Percentiles rank a stretch among this genome's conserved stretches.
These are phyloP conservation scores for Tetragonia tetragonoides DNA, from an alignment of 148 eudicot species.

Conservation along the genomic window DNA sequence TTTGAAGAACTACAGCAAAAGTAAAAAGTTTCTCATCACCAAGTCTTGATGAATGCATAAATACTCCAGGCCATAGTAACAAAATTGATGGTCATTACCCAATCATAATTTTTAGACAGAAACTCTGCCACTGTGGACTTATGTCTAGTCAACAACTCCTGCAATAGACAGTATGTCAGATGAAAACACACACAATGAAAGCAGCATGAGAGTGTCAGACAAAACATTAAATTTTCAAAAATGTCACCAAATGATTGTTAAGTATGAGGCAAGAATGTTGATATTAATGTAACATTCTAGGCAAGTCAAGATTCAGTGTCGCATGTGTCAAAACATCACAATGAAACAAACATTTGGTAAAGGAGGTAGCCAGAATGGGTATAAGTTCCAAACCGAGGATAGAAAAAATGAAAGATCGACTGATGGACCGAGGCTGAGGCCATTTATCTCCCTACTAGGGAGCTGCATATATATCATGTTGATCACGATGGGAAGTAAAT, in stretches of 20 bases:
- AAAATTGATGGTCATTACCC: conserved; percentile 27
- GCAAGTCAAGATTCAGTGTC: no score
- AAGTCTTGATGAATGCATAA: background rate
- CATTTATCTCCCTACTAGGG: no score
- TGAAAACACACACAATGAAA: no score
- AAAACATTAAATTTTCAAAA: background rate
- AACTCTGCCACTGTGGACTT: conserved; percentile 55
- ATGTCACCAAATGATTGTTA: background rate
- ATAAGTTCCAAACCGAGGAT: no score
- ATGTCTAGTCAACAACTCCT: conserved; percentile 54
- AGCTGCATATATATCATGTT: no score
- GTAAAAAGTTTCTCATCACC: background rate
- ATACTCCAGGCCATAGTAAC: background rate
- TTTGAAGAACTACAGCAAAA: conserved; percentile 48
- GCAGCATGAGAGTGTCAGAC: background rate
- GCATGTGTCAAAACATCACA: no score
- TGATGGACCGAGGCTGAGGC: no score
- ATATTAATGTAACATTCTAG: background rate
- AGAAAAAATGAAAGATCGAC: no score
- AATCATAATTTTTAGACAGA: conserved; percentile 43
- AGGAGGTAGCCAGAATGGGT: no score
- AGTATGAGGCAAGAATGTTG: background rate
- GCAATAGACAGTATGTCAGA: conserved; percentile 7
- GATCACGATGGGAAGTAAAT: no score
- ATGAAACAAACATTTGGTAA: no score